Base-by-base conservation (phyloP, 495 filamentous ascomycete species). In the Staphylotrichum tortipilum region DNA sequence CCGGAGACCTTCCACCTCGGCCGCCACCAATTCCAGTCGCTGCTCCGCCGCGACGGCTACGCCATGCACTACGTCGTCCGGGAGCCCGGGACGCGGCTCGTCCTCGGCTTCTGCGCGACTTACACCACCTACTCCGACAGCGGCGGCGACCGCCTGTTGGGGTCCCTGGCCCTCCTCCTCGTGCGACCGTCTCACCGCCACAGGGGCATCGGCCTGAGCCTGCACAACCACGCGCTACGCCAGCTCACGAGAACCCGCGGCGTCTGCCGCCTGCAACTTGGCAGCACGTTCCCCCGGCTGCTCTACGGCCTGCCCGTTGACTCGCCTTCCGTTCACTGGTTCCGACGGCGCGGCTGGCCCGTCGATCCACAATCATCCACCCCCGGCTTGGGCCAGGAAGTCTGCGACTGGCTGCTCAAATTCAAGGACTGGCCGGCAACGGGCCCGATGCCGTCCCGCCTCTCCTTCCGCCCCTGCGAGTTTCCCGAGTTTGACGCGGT, bases 31-130 rank as follows among this genome's bases (percentile, higher is more conserved):
- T 66, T 83, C 26, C 70, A 70, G 42, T 68, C 68, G 36, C 61
- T 82, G 21, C 71, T 83, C n/a, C 71, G 71, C 44, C 73, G 78
- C 23, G 76, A 77, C 51, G 79, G 80, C 7, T 80, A 77, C 56
- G 77, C 76, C 30, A 80, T 75, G 71, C 77, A 82, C 56, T 82
- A 80, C 52, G 68, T 83, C 44, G 78, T 82, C 38, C 73, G 75
- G 28, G 72, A 78, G 19, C 70, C 74, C 4, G 68, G 61, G 40
- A 73, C 63, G 12, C 60, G 64, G 19, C 69, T 73, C 38, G 47
- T 82, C 11, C 64, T 82, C 24, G 80, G 79, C 2, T 79, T 82
- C 47, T 78, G 74, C 58, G 78, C 78, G 18, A 80, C 78, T 15
- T 83, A 80, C 62, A 75, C 70, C 55, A 77, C 68, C 44, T 81